Conservation (phyloP, 2,329 filamentous ascomycete species). For the Penicillium sp. region DNA sequence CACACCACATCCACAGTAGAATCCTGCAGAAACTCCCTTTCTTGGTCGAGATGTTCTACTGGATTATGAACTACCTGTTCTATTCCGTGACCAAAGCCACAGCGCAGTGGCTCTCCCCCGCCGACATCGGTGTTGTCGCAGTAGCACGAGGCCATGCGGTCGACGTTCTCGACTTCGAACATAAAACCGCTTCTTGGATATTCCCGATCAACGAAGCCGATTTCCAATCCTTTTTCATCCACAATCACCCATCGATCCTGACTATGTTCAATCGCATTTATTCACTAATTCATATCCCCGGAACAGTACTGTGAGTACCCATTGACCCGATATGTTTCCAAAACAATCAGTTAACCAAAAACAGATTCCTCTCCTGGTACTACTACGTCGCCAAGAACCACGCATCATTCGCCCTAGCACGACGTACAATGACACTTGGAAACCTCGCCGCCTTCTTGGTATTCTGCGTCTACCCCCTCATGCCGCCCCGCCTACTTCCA, state of each 20-base stretch:
- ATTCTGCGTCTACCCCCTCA: slow-evolving; percentile 64
- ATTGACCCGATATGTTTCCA: slow-evolving; percentile 17
- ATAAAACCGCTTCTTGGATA: slow-evolving; percentile 39
- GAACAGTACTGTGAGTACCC: slow-evolving; percentile 49
- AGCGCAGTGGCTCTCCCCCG: slow-evolving; percentile 51
- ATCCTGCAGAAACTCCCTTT: slow-evolving; percentile 68
- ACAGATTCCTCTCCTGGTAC: slow-evolving; percentile 44
- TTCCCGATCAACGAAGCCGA: slow-evolving; percentile 44
- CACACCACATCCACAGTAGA: slow-evolving; percentile 58
- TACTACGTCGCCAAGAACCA: slow-evolving; percentile 39
- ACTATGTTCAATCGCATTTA: slow-evolving; percentile 52
- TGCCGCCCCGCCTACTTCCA: slow-evolving; percentile 61
- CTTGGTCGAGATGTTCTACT: slow-evolving; percentile 72
- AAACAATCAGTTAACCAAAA: not conserved
- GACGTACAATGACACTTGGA: slow-evolving; percentile 61
- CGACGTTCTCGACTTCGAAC: slow-evolving; percentile 46
- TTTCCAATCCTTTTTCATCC: slow-evolving; percentile 47
- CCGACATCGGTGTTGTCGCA: slow-evolving; percentile 49
- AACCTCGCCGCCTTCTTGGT: slow-evolving; percentile 61
- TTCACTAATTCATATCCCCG: slow-evolving; percentile 52
- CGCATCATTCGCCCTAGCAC: slow-evolving; percentile 53
- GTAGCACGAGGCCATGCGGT: slow-evolving; percentile 47
- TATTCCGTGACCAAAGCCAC: slow-evolving; percentile 59
- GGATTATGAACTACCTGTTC: slow-evolving; percentile 64
- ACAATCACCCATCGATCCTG: slow-evolving; percentile 42